A percentile compares a stretch with the other conserved stretches of the same genome.
Evolutionary conservation across 2,329 filamentous ascomycete genomes (phyloP).

Genomic region (Hansfordia pulvinata): DNA sequence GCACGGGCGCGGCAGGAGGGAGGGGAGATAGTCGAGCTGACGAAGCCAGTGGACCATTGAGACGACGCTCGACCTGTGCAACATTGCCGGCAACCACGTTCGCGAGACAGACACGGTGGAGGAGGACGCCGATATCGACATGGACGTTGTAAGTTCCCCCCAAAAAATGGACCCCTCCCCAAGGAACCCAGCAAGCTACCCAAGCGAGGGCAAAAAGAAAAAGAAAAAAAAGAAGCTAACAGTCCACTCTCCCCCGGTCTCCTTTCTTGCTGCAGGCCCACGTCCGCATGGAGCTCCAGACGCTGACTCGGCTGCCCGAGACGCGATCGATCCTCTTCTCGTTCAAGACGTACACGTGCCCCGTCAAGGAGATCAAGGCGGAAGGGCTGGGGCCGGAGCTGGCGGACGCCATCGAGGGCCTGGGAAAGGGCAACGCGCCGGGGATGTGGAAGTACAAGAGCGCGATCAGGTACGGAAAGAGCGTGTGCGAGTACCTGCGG

Average conservation of each 20-base stretch:
- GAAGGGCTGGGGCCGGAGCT: slow-evolving; percentile 32
- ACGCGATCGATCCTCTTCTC: slow-evolving; percentile 35
- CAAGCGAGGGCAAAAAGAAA: no score
- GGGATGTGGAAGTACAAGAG: slow-evolving; percentile 42
- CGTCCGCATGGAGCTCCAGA: slow-evolving; percentile 36
- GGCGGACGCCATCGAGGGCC: slow-evolving; percentile 37
- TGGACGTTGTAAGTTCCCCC: slow-evolving; percentile 17
- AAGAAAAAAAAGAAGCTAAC: no score
- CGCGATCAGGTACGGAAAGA: slow-evolving; percentile 18
- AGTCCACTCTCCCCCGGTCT: no score
- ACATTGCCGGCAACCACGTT: slow-evolving; percentile 22
- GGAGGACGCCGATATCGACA: slow-evolving; percentile 22
- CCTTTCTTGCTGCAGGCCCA: no score
- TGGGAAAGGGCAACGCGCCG: slow-evolving; percentile 34
- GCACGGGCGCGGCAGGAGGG: no score
- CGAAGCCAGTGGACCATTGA: slow-evolving; percentile 33
- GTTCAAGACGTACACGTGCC: slow-evolving; percentile 42
- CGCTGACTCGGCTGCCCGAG: slow-evolving; percentile 30
- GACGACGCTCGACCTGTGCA: slow-evolving; percentile 26
- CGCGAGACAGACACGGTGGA: slow-evolving; percentile 17
- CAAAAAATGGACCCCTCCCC: no score
- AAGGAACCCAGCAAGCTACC: no score
- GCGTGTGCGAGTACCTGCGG: slow-evolving; percentile 1
- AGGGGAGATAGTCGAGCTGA: slow-evolving; percentile 2
- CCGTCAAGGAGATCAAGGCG: slow-evolving; percentile 29